Evolutionary conservation across 2,329 filamentous ascomycete genomes (phyloP).

Genomic region (Phialophora chinensis): DNA sequence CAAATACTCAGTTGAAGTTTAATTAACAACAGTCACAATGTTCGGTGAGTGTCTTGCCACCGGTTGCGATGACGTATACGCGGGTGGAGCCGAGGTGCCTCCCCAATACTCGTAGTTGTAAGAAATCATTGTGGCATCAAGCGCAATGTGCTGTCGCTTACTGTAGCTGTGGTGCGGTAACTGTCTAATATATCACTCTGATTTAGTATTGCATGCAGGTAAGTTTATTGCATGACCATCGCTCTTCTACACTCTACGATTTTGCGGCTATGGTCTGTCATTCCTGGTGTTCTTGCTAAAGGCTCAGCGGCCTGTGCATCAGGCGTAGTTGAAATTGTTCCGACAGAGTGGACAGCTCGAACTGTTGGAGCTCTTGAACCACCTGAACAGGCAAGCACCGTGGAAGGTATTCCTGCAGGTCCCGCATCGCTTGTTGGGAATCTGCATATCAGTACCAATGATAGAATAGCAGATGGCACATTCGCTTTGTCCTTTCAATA

Average conservation of each 20-base stretch:
- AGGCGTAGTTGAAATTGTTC: slow-evolving; percentile 76
- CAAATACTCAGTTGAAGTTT: background rate
- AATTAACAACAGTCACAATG: too few species aligned
- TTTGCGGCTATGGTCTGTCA: background rate
- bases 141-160: background rate
- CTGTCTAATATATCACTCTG: background rate
- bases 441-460: slow-evolving; percentile 83
- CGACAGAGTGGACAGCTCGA: slow-evolving; percentile 92
- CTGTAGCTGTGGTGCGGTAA: background rate
- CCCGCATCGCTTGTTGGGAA: slow-evolving; percentile 87
- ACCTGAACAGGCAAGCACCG: slow-evolving; percentile 86
- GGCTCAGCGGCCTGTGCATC: too few species aligned
- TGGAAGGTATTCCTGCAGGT: slow-evolving; percentile 97
- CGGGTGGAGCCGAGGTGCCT: background rate
- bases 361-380: slow-evolving; percentile 93
- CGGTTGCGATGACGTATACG: background rate
- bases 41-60: too few species aligned
- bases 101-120: background rate
- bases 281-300: background rate
- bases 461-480: slow-evolving; percentile 98
- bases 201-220: background rate
- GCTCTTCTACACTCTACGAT: background rate
- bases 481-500: slow-evolving; percentile 89
- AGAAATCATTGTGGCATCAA: background rate
- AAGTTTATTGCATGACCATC: background rate